Evolutionary conservation across 495 filamentous ascomycete species (phyloP), one percentile per base, ranked within the genome.

Genomic region (Penicillium pulvis): DNA sequence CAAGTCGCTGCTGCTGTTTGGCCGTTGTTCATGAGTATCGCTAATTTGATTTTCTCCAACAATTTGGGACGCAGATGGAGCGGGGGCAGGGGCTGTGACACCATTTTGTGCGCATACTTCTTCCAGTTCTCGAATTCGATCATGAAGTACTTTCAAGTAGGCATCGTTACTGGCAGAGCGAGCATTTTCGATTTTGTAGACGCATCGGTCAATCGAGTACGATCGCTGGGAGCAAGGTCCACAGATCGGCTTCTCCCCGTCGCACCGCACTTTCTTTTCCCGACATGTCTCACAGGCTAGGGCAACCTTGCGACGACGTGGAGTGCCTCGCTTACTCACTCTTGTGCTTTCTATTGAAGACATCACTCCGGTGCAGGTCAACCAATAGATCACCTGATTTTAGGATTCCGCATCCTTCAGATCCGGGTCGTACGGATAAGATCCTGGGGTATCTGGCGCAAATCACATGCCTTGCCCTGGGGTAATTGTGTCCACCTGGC

Each of bases 271-370:
- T 79, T 97, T 97, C 84, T 97, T 97, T 73, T 96, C 91, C 31
- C 92, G 85, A 70, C 92, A 97, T 14, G 90, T 92, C 53, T 93
- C 79, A 65, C 92, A 97, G n/a, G 92, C 92, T 60, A 93, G 91
- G 30, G 91, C 91, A 23, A 96, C 68, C 63, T 57, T 80, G 77
- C n/a, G 51, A 20, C 51, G 51, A 53, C 39, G 78, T 44, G 92
- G 81, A 71, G 96, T 96, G 59, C 92, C 83, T 35, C 92, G 90
- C 71, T 93, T 95, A 9, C 90, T 91, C 2, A 91, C 91, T 68
- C 95, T 95, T 20, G 91, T 96, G 26, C 93, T 83, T 1, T 92
- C 91, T 53, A 24, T 53, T 4, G 64, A 52, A 60, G 64, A 63
- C 66, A 69, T 68, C 0, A 12, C 1, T 20, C 8, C 7, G 23